These are phyloP conservation scores for Trichoderma sp. DNA, from an alignment of 2,329 filamentous ascomycete species.

Conservation along the genomic window DNA sequence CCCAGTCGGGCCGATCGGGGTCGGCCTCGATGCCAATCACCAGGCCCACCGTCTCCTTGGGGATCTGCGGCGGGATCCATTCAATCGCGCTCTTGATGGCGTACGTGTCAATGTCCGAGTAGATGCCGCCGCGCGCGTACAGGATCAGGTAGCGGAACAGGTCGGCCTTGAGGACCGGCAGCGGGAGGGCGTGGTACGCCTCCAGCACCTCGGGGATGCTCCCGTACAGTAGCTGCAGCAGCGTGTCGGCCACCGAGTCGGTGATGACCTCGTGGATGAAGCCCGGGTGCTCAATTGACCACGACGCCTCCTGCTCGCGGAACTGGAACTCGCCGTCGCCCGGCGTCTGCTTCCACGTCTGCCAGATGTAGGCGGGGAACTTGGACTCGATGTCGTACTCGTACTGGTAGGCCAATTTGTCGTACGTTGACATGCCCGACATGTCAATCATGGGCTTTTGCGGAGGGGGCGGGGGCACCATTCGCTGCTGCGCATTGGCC, in stretches of 20 bases:
- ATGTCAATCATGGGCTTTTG: conserved; percentile 68
- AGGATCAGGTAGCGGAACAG: conserved; percentile 74
- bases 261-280: conserved; percentile 97
- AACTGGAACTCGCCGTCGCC: conserved; percentile 75
- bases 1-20: conserved; percentile 88
- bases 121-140: conserved; percentile 61
- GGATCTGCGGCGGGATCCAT: conserved; percentile 80
- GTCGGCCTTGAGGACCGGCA: conserved; percentile 74
- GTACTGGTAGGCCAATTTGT: conserved; percentile 88
- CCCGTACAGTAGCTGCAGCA: conserved; percentile 84
- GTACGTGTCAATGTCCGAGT: conserved; percentile 88
- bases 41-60: conserved; percentile 74
- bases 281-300: conserved; percentile 80
- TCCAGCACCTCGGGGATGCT: conserved; percentile 75
- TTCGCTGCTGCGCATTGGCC: neutral
- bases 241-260: conserved; percentile 77
- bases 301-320: conserved; percentile 80
- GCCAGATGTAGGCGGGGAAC: conserved; percentile 98
- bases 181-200: conserved; percentile 68
- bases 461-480: conserved; percentile 27
- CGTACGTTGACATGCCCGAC: conserved; percentile 66
- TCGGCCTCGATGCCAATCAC: conserved; percentile 96
- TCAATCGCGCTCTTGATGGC: conserved; percentile 79
- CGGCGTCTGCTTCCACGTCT: conserved; percentile 93
- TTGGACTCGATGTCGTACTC: conserved; percentile 85